phyloP scores from a whole-genome alignment of 2,329 filamentous ascomycete genomes.

The Exophiala lecanii-corni region DNA sequence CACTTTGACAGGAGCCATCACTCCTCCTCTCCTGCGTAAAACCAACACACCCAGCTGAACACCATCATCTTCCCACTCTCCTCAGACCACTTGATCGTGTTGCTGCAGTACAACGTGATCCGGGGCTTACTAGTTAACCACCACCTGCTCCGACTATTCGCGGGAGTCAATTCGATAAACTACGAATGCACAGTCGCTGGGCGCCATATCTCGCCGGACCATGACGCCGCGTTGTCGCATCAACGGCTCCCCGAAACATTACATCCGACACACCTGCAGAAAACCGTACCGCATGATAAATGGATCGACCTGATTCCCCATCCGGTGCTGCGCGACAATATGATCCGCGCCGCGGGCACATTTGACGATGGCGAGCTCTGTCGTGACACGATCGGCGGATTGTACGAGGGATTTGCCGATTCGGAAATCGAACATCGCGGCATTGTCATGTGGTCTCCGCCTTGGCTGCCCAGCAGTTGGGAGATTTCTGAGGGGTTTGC shows the following conservation, averaged over 20 bases:
- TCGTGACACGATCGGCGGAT: conserved; percentile 39
- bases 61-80: conserved; percentile 36
- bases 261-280: conserved; percentile 37
- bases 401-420: conserved; percentile 43
- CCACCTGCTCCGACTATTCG: conserved; percentile 4
- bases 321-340: conserved; percentile 36
- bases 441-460: conserved; percentile 41
- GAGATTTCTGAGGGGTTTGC: conserved; percentile 41
- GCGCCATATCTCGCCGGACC: not conserved
- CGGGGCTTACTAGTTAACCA: conserved; percentile 37
- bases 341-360: conserved; percentile 34
- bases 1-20: not conserved
- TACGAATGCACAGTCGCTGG: not conserved
- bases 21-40: not conserved
- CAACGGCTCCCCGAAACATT: not conserved
- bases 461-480: conserved; percentile 38
- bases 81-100: conserved; percentile 41
- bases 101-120: conserved; percentile 40
- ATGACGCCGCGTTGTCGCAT: not conserved
- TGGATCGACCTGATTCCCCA: conserved; percentile 42
- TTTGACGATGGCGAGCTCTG: conserved; percentile 44
- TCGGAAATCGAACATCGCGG: conserved; percentile 39
- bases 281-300: conserved; percentile 34
- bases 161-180: not conserved
- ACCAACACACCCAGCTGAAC: no score